These are phyloP conservation scores for Penicillium brasilianum DNA, from an alignment of 2,329 filamentous ascomycete genomes.

Conservation along the genomic window DNA sequence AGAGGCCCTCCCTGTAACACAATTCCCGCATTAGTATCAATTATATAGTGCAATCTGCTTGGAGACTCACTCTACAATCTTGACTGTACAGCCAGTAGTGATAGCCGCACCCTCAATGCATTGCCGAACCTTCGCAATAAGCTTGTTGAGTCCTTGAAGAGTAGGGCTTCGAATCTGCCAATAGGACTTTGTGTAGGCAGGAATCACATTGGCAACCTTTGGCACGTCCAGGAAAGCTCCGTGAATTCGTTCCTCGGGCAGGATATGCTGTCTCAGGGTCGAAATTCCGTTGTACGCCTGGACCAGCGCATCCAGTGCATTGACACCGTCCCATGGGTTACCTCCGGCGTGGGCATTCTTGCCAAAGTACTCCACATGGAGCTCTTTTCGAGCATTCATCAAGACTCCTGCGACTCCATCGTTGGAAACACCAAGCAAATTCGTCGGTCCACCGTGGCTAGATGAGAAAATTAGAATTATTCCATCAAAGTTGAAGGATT, in stretches of 20 bases:
- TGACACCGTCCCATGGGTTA: conserved; percentile 61
- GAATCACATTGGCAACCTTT: conserved; percentile 60
- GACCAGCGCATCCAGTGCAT: conserved; percentile 61
- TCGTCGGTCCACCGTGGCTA: conserved; percentile 3
- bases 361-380: conserved; percentile 49
- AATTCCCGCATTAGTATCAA: background rate
- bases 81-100: conserved; percentile 6
- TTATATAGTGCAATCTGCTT: background rate
- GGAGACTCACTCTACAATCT: conserved; percentile 3
- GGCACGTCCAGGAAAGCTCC: conserved; percentile 53
- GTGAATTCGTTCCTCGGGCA: conserved; percentile 56
- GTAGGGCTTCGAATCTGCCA: conserved; percentile 8
- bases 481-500: no score
- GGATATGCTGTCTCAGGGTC: conserved; percentile 59
- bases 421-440: background rate
- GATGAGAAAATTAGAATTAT: background rate
- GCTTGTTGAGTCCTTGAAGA: background rate
- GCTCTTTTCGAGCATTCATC: conserved; percentile 7
- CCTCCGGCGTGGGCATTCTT: conserved; percentile 59
- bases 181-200: conserved; percentile 6
- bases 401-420: conserved; percentile 7
- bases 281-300: conserved; percentile 50
- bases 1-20: background rate
- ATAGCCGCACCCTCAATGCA: conserved; percentile 4
- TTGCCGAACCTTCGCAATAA: background rate